These are phyloP conservation scores for Cadophora sp. DNA, from an alignment of 2,329 filamentous ascomycete genomes.

Conservation along the genomic window DNA sequence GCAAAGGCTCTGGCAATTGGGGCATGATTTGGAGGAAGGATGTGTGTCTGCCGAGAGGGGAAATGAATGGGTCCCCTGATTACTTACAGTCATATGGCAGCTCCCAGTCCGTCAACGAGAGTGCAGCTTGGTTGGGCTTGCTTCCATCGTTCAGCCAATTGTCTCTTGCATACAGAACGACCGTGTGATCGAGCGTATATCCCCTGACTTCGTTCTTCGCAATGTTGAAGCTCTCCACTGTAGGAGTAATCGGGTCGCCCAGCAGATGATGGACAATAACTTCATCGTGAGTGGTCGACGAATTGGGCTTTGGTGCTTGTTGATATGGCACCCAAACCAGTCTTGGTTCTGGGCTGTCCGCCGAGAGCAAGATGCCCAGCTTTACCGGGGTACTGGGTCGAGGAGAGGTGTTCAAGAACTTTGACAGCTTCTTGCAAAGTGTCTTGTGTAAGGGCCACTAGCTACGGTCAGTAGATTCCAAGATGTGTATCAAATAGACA, in stretches of 20 bases:
- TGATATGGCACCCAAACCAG: conserved; percentile 15
- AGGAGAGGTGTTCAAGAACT: background rate
- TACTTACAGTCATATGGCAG: conserved; percentile 18
- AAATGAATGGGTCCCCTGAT: background rate
- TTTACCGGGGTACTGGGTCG: background rate
- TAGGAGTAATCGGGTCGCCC: background rate
- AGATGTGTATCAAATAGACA: background rate
- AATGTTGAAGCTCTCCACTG: conserved; percentile 21
- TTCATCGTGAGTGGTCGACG: background rate
- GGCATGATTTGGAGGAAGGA: background rate
- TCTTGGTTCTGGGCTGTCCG: conserved; percentile 17
- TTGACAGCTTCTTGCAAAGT: conserved; percentile 15
- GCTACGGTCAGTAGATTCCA: background rate
- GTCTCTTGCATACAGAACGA: conserved; percentile 15
- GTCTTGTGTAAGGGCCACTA: conserved; percentile 19
- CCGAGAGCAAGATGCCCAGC: conserved; percentile 16
- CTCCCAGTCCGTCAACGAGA: conserved; percentile 17
- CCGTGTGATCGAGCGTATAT: conserved; percentile 21
- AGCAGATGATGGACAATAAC: conserved; percentile 7
- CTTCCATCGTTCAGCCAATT: conserved; percentile 20
- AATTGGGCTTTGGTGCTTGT: background rate
- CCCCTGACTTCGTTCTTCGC: conserved; percentile 18
- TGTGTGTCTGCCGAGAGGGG: background rate
- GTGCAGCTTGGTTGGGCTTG: conserved; percentile 23
- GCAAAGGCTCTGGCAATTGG: too few species aligned